Conservation (phyloP, 768 basidiomycete species). For the Lentinula edodes region DNA sequence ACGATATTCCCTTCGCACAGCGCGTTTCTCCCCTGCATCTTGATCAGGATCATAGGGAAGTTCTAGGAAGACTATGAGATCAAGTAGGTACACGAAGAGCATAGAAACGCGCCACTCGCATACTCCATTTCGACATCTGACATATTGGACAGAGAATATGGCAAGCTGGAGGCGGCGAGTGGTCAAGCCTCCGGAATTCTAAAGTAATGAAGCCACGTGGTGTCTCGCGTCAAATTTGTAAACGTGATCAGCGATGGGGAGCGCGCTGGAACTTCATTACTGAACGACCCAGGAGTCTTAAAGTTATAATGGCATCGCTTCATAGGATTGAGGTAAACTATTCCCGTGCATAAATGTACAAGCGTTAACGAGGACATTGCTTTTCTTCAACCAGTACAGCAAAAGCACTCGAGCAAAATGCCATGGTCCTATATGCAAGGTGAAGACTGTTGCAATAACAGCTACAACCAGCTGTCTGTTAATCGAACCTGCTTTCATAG, state of each 20-base stretch:
- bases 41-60: conserved; percentile 76
- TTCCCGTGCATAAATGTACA: not conserved
- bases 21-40: conserved; percentile 73
- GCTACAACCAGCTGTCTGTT: too few species aligned
- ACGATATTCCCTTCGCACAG: conserved; percentile 70
- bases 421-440: conserved; percentile 38
- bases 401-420: conserved; percentile 67
- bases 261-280: not conserved
- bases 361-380: not conserved
- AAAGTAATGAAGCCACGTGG: not conserved
- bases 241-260: not conserved
- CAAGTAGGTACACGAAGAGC: not conserved
- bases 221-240: not conserved
- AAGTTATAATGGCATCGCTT: not conserved
- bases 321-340: conserved; percentile 1
- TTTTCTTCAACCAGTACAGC: conserved; percentile 47
- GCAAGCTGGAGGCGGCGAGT: too few species aligned
- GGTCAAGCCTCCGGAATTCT: too few species aligned
- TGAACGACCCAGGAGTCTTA: too few species aligned
- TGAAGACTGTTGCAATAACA: conserved; percentile 39
- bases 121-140: conserved; percentile 7
- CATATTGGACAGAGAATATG: not conserved
- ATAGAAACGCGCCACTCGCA: not conserved
- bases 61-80: not conserved
- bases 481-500: conserved; percentile 14